Base-by-base conservation (phyloP, 2,329 filamentous ascomycete genomes). In the Aureobasidium melanogenum region DNA sequence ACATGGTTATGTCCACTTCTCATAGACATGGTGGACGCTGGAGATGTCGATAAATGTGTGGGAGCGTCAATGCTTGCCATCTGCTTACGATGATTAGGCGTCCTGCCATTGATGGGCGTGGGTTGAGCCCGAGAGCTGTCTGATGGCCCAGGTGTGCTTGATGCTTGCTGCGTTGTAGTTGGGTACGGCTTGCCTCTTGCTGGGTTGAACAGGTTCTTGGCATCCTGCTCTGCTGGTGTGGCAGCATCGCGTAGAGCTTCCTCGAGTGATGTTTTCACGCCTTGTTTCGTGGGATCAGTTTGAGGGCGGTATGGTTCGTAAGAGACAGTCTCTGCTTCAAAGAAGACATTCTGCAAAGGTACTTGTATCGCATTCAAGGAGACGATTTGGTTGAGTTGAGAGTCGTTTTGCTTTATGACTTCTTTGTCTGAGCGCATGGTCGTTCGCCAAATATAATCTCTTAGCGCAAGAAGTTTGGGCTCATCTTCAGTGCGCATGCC, bases 161-260 rank as follows among this genome's bases (percentile, higher is more conserved):
- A 48, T 26, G 28, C 46, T 24, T 36, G 61, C 60, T 50, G 63
- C 32, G 39, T 22, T 24, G 10, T 36, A 24, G 48, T 39, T 52
- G 39, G 55, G 51, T 36, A 50, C 22, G 22, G 48, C 46, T 44
- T 61, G 39, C 39, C 60, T 17, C 51, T 52, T 48, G 30, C 44
- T 41, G 56, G 44, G 9, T 48, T 51, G 30, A 47, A 47, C 30
- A 57, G n/a, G 4, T 43, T 50, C 43, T 59, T 59, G 14, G 22
- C 39, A 26, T 46, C 34, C 1, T 10, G 56, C 8, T 59, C 56
- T 36, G 28, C 60, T 46, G 51, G 91, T 76, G 90, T 92, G 0
- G 91, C 95, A 7, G 94, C 94, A 73, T 97, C 94, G 32, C 96
- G 79, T 17, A 97, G 79, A 6, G 94, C 94, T 74, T 97, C 93